Conservation (phyloP, 148 eudicot species). For the Heliosperma pusillum region DNA sequence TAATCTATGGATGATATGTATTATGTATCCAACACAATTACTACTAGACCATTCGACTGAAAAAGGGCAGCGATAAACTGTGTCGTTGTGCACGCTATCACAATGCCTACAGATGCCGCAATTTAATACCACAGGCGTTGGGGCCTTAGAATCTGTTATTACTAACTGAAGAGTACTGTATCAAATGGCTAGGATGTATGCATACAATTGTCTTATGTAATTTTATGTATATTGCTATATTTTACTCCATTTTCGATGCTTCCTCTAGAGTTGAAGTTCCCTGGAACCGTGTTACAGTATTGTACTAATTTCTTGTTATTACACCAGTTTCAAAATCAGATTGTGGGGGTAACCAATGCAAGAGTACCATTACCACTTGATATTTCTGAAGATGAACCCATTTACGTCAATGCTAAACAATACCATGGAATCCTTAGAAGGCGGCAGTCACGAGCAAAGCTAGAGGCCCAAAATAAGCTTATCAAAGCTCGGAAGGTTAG, state of each 20-base stretch:
- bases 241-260: neutral
- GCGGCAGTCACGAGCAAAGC: slow-evolving; percentile 83
- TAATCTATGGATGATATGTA: too few species aligned
- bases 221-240: neutral
- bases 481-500: slow-evolving; percentile 41
- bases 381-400: slow-evolving; percentile 66
- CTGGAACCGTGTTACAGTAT: neutral
- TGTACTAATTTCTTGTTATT: slow-evolving; percentile 5
- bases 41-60: too few species aligned
- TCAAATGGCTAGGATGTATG: too few species aligned
- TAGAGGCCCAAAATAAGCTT: slow-evolving; percentile 82
- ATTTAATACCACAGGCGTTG: too few species aligned
- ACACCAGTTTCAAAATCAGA: slow-evolving; percentile 55
- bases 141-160: too few species aligned
- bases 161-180: too few species aligned
- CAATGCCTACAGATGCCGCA: too few species aligned
- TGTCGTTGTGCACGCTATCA: too few species aligned
- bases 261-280: neutral
- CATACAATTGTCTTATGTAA: neutral
- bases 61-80: too few species aligned
- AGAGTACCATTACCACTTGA: slow-evolving; percentile 73
- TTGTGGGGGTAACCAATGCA: slow-evolving; percentile 43
- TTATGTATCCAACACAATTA: too few species aligned
- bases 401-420: slow-evolving; percentile 84
- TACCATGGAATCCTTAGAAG: slow-evolving; percentile 87